Base-by-base conservation (phyloP, 768 basidiomycete genomes). In the Leucocoprinus birnbaumii region DNA sequence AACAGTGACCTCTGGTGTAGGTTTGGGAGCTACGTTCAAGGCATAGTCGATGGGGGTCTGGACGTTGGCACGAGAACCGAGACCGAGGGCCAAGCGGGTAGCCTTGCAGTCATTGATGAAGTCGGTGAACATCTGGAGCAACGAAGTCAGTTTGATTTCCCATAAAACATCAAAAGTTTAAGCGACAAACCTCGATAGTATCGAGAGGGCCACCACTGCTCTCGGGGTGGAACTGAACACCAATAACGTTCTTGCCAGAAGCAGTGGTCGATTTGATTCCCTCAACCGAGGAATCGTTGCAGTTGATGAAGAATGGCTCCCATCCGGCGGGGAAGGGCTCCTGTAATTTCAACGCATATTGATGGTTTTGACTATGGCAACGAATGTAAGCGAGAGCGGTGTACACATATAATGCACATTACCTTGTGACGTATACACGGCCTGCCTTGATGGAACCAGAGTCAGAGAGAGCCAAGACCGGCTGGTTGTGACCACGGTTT, bases 221-320 rank as follows among this genome's bases (percentile, higher is more conserved):
- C 72, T 99, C 97, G 14, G 97, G 97, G 71, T 99, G 97, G 85
- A 98, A 99, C 66, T 99, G 97, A 19, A 98, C 96, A 61, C 96
- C 97, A 93, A 94, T 98, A 26, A 98, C 81, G 59, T 85, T 87
- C 75, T 87, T 93, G 51, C 94, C 94, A 21, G 93, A 94, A 9
- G 86, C 89, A 0, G 75, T 66, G 1, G 97, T 97, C 16, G 94
- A 95, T 73, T 94, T 98, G 80, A 98, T 97, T 37, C 97, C 97
- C 68, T 98, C 97, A 14, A 98, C 94, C 1, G 94, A 97, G 14
- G 96, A 98, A 73, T 98, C 96, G 65, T 98, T 98, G 74, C 94
- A 97, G 73, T 98, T 99, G 77, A 98, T 96, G 79, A 99, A 99
- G 82, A 96, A 98, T 0, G 96, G 96, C 62, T 96, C 94, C 94